Evolutionary conservation across 2,329 filamentous ascomycete genomes (phyloP).

Genomic region (Zymoseptoria crescenta): DNA sequence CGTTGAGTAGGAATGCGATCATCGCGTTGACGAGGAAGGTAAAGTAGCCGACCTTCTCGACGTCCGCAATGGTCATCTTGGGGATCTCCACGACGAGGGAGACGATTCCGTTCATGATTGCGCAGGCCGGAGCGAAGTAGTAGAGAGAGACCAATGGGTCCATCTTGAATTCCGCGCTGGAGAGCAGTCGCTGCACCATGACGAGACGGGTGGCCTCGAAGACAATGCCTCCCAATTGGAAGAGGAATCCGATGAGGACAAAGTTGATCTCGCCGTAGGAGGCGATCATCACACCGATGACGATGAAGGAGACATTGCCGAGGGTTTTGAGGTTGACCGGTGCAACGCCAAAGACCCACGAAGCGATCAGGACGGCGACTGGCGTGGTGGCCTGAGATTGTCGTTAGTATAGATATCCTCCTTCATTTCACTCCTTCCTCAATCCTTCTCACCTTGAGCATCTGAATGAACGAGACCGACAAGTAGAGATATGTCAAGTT

Average conservation of each 20-base stretch:
- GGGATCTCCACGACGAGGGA: conserved; percentile 69
- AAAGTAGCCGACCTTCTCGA: conserved; percentile 64
- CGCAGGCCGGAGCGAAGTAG: conserved; percentile 82
- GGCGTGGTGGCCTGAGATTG: conserved; percentile 72
- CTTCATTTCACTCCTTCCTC: neutral
- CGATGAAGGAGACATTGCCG: conserved; percentile 89
- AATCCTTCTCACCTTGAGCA: conserved; percentile 78
- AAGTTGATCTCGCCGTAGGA: conserved; percentile 96
- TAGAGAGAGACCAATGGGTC: conserved; percentile 81
- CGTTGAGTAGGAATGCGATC: conserved; percentile 73
- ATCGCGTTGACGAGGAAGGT: conserved; percentile 69
- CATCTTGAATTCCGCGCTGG: conserved; percentile 83
- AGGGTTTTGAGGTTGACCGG: conserved; percentile 80
- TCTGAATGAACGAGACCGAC: conserved; percentile 95
- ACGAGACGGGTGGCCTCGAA: conserved; percentile 78
- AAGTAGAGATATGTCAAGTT: conserved; percentile 95
- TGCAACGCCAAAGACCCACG: conserved; percentile 79
- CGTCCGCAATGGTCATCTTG: conserved; percentile 58
- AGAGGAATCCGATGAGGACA: conserved; percentile 68
- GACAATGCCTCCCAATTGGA: conserved; percentile 68
- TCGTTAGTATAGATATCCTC: conserved; percentile 4
- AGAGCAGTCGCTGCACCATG: conserved; percentile 76
- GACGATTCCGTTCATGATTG: conserved; percentile 68
- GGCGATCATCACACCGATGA: conserved; percentile 87
- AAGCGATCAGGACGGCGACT: conserved; percentile 81